Evolutionary conservation across 352 stramenopile species (phyloP), one percentile per base, ranked within the genome.

Genomic region (Globisporangium ultimum): DNA sequence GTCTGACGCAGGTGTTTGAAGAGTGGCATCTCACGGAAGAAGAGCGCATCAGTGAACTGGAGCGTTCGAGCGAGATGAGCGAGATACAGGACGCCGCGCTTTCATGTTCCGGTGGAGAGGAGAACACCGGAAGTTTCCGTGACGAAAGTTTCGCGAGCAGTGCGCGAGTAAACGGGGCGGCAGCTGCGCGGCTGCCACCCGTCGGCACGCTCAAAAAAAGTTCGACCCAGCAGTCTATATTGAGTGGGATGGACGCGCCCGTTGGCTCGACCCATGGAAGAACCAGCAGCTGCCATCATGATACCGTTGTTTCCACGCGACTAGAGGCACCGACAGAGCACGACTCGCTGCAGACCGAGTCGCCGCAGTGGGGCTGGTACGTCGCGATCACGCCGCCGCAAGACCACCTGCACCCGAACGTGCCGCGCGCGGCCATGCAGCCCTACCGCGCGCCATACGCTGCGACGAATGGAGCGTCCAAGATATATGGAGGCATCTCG

Each of bases 281-380:
- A 32, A 32, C 24, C 24, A 32, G 24, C 24, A 32, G 24, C 24
- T 5, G 24, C 24, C 24, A 32, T 5, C 24, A 32, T 5, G 24
- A 32, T n/a, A n/a, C n/a, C n/a, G n/a, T n/a, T n/a, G n/a, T n/a
- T 2, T 5, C 53, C 13, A 22, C 36, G 22, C 24, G 50, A 60
- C 41, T 47, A 66, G 61, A 74, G 14, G 43, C n/a, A 20, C 17
- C 17, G 22, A n/a, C 28, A 36, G 48, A 20, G 61, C 24, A 34
- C 0, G 46, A 71, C 38, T 64, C 73, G 10, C 48, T 70, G 42
- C 73, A 88, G 53, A 80, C 74, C 10, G 81, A 89, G 64, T 91
- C 81, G 42, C 86, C 84, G 32, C 86, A 95, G 61, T 95, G 86
- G 84, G 86, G 86, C 2, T 95, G 83, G 84, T 95, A 95, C 47